A percentile compares a stretch with the other conserved stretches of the same genome.
Conservation (phyloP, 2,329 filamentous ascomycete genomes). For the Neoscytalidium dimidiatum region DNA sequence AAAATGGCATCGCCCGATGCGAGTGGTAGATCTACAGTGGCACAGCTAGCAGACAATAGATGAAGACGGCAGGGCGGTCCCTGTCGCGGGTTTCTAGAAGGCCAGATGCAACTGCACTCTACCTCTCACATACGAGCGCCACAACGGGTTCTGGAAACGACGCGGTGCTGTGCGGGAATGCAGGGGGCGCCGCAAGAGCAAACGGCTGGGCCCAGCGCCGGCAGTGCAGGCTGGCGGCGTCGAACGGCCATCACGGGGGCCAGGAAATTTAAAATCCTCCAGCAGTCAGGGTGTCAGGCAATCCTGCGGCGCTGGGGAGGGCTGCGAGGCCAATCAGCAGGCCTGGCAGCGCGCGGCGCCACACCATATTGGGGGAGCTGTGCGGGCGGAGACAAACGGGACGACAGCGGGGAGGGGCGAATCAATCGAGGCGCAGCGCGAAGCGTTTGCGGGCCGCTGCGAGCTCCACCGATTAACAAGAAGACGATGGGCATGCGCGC, state of each 20-base stretch:
- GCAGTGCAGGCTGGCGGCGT: not conserved
- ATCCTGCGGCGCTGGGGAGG: no score
- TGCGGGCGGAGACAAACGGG: slow-evolving; percentile 13
- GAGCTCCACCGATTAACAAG: not conserved
- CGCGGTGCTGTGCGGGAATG: not conserved
- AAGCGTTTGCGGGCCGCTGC: slow-evolving; percentile 20
- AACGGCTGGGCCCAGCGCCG: not conserved
- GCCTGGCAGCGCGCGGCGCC: not conserved
- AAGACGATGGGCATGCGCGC: not conserved
- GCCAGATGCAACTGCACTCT: not conserved
- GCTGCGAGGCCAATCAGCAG: slow-evolving; percentile 4
- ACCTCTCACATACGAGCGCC: not conserved
- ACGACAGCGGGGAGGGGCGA: not conserved
- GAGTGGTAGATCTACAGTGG: slow-evolving; percentile 3
- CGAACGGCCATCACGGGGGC: not conserved
- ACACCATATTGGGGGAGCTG: slow-evolving; percentile 10
- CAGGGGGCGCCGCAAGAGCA: slow-evolving; percentile 10
- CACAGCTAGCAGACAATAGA: slow-evolving; percentile 10
- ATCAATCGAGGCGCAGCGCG: not conserved
- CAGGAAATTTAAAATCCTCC: slow-evolving; percentile 15
- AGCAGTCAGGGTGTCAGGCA: slow-evolving; percentile 3
- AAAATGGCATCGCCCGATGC: slow-evolving; percentile 1
- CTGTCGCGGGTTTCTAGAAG: not conserved
- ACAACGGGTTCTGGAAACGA: slow-evolving; percentile 9
- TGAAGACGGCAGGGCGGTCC: not conserved